phyloP scores from a whole-genome alignment of 202 grass and related monocot genomes.

The Carex arenaria region DNA sequence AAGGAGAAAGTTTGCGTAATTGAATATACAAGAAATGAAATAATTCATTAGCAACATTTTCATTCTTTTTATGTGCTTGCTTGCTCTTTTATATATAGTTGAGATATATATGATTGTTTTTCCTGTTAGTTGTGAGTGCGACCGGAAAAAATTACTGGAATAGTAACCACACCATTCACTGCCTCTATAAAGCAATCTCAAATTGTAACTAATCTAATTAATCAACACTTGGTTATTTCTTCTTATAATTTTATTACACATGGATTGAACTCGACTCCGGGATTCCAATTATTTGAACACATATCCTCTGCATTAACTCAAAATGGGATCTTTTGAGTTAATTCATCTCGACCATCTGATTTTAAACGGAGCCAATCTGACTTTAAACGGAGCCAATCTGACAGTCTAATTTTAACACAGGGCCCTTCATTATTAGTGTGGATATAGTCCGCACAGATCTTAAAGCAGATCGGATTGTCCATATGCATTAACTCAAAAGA shows the following conservation, averaged over 20 bases:
- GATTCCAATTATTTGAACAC: not conserved
- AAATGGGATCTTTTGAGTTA: no score
- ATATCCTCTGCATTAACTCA: no score
- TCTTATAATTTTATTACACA: not conserved
- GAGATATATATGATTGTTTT: not conserved
- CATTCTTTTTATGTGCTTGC: not conserved
- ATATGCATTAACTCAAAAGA: no score
- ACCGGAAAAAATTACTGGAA: not conserved
- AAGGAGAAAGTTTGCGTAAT: not conserved
- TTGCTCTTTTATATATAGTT: not conserved
- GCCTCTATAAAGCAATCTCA: not conserved
- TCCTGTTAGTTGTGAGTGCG: not conserved
- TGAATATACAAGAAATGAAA: not conserved
- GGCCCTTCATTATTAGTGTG: no score
- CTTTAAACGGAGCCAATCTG: no score
- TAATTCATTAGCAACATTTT: not conserved
- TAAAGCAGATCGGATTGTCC: no score
- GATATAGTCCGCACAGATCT: no score
- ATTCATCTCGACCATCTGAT: no score
- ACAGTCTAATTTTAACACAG: no score
- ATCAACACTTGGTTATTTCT: not conserved
- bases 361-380: no score
- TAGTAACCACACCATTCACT: not conserved
- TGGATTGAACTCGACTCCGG: not conserved
- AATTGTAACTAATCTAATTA: not conserved